Conservation (phyloP, 192 early-diverging fungal genomes). For the Coemansia sp. region DNA sequence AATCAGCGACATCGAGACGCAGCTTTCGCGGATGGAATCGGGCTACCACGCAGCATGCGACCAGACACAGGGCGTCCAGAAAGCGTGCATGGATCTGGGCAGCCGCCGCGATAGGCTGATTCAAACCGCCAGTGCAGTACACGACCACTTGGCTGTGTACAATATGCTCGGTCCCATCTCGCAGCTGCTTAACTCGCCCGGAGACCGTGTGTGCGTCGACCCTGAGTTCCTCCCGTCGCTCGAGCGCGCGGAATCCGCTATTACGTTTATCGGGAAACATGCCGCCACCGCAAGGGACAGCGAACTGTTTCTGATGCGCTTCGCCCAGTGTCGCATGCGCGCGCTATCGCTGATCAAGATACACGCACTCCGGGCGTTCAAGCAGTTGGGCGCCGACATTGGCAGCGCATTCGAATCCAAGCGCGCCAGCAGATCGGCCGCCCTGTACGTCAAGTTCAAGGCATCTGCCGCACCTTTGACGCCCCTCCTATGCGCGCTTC, state of each 20-base stretch:
- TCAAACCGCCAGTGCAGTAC: slow-evolving; percentile 57
- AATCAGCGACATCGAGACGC: slow-evolving; percentile 56
- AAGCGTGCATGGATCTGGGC: slow-evolving; percentile 79
- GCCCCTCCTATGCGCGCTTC: slow-evolving; percentile 72
- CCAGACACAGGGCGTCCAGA: slow-evolving; percentile 73
- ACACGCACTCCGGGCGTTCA: slow-evolving; percentile 64
- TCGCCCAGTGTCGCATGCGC: slow-evolving; percentile 91
- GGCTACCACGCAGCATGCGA: slow-evolving; percentile 80
- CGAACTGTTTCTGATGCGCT: slow-evolving; percentile 90
- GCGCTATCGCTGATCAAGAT: slow-evolving; percentile 92
- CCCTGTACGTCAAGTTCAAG: slow-evolving; percentile 80
- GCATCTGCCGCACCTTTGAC: slow-evolving; percentile 62
- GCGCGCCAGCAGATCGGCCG: neutral
- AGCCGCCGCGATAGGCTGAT: slow-evolving; percentile 32
- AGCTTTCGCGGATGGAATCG: slow-evolving; percentile 64
- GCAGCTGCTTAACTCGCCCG: slow-evolving; percentile 76
- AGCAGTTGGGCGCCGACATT: slow-evolving; percentile 2
- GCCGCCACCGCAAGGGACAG: slow-evolving; percentile 66
- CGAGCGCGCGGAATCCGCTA: slow-evolving; percentile 71
- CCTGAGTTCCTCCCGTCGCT: slow-evolving; percentile 79
- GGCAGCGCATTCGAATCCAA: neutral
- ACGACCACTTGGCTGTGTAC: slow-evolving; percentile 70
- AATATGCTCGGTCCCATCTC: slow-evolving; percentile 81
- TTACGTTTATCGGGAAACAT: slow-evolving; percentile 55
- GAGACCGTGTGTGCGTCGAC: slow-evolving; percentile 79